These are phyloP conservation scores for Aspergillus panamensis DNA, from an alignment of 495 filamentous ascomycete species.

Conservation along the genomic window DNA sequence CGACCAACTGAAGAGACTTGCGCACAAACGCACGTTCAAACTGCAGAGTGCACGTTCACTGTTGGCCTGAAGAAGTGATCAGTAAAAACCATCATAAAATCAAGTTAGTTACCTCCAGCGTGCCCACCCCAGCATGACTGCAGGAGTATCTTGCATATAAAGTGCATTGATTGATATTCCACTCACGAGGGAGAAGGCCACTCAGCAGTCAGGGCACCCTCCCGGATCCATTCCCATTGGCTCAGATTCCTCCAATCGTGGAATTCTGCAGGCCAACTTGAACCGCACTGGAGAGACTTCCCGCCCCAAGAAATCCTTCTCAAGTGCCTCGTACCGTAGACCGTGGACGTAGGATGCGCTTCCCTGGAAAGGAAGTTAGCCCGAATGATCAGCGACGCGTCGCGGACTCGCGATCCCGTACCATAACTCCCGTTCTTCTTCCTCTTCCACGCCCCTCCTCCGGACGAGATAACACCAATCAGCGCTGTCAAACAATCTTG, in stretches of 20 bases:
- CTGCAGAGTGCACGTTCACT: constrained; percentile 6
- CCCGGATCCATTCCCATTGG: constrained; percentile 7
- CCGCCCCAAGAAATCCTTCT: constrained; percentile 3
- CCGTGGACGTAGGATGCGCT: neutral
- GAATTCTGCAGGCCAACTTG: constrained; percentile 7
- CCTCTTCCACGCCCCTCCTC: neutral
- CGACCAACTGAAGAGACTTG: constrained; percentile 1
- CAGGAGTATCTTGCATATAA: neutral
- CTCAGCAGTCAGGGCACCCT: neutral
- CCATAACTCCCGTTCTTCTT: neutral
- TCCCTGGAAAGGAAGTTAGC: constrained; percentile 2
- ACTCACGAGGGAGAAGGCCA: neutral
- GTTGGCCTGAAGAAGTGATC: neutral
- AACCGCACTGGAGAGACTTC: neutral
- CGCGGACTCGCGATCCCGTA: too few species aligned
- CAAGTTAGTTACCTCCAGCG: neutral
- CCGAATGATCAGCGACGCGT: constrained; percentile 1
- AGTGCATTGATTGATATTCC: neutral
- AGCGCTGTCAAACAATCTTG: neutral
- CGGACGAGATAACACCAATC: neutral
- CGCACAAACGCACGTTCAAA: constrained; percentile 5
- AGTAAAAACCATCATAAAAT: neutral
- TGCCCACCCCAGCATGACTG: neutral
- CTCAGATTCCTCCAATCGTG: constrained; percentile 7
- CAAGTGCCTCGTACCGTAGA: neutral